Conservation (phyloP, 768 basidiomycete genomes). For the Mycena chlorophos region DNA sequence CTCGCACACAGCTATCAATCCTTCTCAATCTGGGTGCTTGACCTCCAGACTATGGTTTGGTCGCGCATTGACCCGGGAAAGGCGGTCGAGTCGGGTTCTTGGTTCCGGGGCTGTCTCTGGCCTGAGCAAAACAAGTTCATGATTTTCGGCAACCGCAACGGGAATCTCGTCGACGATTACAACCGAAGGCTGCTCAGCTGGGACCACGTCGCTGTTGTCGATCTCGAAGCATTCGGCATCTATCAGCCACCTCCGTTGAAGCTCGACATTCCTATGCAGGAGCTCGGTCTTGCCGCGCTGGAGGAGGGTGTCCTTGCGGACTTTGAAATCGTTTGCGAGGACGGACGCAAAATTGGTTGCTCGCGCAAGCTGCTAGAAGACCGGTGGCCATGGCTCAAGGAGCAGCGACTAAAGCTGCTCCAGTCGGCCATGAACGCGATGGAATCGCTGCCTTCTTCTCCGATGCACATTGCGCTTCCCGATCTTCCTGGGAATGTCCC, state of each 20-base stretch:
- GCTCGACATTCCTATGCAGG: slow-evolving; percentile 72
- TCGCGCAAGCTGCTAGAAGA: slow-evolving; percentile 84
- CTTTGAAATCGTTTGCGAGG: slow-evolving; percentile 91
- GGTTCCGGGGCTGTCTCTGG: slow-evolving; percentile 93
- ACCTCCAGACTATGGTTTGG: slow-evolving; percentile 82
- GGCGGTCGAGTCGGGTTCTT: slow-evolving; percentile 83
- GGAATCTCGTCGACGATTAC: slow-evolving; percentile 89
- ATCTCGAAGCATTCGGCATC: slow-evolving; percentile 93
- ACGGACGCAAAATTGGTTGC: slow-evolving; percentile 79
- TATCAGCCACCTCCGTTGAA: slow-evolving; percentile 80
- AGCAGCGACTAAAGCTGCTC: slow-evolving; percentile 61
- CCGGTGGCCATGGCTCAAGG: slow-evolving; percentile 94
- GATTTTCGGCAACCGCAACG: slow-evolving; percentile 86
- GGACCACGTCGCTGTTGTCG: slow-evolving; percentile 89
- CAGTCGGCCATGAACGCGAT: slow-evolving; percentile 57
- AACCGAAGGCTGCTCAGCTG: slow-evolving; percentile 87
- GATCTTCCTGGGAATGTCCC: slow-evolving; percentile 55
- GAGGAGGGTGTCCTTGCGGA: slow-evolving; percentile 83
- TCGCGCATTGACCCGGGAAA: slow-evolving; percentile 86
- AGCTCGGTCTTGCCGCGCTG: slow-evolving; percentile 79
- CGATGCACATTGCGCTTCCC: slow-evolving; percentile 64
- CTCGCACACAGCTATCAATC: slow-evolving; percentile 92
- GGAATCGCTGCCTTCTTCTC: slow-evolving; percentile 57
- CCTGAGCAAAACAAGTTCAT: slow-evolving; percentile 80
- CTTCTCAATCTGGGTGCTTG: slow-evolving; percentile 95